Conservation (phyloP, 2,329 filamentous ascomycete species). For the Cladosporium sp. region DNA sequence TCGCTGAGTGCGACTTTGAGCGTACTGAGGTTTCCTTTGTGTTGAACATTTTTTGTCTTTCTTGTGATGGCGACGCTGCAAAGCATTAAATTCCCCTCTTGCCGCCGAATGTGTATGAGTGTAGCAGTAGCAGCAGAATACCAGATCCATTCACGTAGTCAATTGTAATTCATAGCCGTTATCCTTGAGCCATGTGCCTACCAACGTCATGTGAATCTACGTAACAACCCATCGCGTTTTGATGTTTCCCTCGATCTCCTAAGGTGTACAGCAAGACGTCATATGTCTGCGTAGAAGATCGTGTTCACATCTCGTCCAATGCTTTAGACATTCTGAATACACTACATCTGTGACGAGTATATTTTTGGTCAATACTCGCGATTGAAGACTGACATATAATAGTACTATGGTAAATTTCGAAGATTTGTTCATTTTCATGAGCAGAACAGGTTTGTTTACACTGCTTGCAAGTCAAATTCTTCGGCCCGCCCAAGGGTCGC, state of each 20-base stretch:
- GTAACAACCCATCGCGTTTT: background rate
- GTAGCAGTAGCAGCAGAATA: slow-evolving; percentile 20
- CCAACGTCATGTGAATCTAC: background rate
- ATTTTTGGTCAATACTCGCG: background rate
- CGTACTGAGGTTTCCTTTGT: background rate
- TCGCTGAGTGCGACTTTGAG: slow-evolving; percentile 11
- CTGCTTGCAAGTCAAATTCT: background rate
- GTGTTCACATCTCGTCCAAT: background rate
- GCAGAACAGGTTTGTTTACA: background rate
- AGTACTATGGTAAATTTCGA: background rate
- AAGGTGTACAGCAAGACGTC: background rate
- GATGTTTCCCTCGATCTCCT: background rate
- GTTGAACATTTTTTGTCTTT: background rate
- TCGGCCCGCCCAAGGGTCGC: background rate
- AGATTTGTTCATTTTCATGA: background rate
- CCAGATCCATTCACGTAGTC: slow-evolving; percentile 2
- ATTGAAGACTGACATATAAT: background rate
- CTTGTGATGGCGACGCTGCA: slow-evolving; percentile 6
- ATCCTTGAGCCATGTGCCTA: background rate
- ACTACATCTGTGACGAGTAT: background rate
- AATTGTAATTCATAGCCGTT: background rate
- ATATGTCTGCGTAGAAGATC: background rate
- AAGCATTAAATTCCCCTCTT: slow-evolving; percentile 17
- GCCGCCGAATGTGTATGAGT: slow-evolving; percentile 10
- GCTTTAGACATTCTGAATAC: background rate